A percentile compares a stretch with the other conserved stretches of the same genome.
phyloP scores from a whole-genome alignment of 2,329 filamentous ascomycete species.

The Diaporthe humulicola region DNA sequence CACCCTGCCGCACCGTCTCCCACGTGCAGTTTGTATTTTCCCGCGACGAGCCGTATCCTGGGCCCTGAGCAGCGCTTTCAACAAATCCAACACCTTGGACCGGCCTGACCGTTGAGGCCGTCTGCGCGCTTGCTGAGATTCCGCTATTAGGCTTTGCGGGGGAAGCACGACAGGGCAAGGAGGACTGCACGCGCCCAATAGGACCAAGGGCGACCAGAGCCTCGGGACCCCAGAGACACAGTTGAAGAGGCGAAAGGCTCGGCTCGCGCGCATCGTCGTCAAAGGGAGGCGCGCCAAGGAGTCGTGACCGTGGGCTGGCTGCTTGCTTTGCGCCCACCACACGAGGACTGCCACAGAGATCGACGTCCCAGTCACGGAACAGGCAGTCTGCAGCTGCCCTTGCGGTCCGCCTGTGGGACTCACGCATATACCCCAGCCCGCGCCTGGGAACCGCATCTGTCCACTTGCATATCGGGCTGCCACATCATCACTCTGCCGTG shows the following conservation, averaged over 20 bases:
- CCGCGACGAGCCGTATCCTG: conserved; percentile 19
- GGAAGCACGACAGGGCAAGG: conserved; percentile 35
- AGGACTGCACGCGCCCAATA: conserved; percentile 28
- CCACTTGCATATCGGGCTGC: conserved; percentile 60
- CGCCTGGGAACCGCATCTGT: conserved; percentile 56
- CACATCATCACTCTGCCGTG: conserved; percentile 60
- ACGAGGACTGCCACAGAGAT: conserved; percentile 31
- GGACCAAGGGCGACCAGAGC: conserved; percentile 28
- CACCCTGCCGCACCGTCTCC: not conserved
- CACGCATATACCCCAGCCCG: conserved; percentile 45
- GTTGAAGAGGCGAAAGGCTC: conserved; percentile 25
- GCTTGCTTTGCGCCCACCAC: conserved; percentile 32
- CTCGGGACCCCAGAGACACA: conserved; percentile 8
- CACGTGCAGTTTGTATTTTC: not conserved
- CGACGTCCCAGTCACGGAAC: conserved; percentile 35
- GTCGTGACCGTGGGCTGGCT: conserved; percentile 23
- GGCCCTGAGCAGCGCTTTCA: not conserved
- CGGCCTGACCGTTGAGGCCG: conserved; percentile 8
- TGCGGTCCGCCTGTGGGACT: conserved; percentile 42
- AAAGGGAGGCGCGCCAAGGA: conserved; percentile 19
- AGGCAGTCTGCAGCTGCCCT: conserved; percentile 39
- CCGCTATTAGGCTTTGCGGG: conserved; percentile 35
- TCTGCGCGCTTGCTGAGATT: conserved; percentile 25
- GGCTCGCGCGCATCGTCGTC: conserved; percentile 33
- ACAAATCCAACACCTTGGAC: not conserved